phyloP scores from a whole-genome alignment of 2,329 filamentous ascomycete species.

The Penicillium italicum region DNA sequence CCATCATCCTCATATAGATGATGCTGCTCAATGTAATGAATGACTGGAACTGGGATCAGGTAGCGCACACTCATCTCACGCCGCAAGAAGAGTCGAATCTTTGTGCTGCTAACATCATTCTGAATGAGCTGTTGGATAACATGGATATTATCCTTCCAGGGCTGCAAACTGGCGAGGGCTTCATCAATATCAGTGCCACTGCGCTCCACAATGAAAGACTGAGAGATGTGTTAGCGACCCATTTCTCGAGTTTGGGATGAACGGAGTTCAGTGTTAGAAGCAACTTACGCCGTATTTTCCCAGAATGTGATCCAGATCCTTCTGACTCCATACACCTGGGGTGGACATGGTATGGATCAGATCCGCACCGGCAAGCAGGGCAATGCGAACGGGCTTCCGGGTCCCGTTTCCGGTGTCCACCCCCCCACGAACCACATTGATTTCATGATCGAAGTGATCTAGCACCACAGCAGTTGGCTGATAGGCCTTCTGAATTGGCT shows the following conservation, averaged over 20 bases:
- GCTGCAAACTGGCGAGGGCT: conserved; percentile 73
- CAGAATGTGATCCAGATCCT: conserved; percentile 84
- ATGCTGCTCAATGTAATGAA: conserved; percentile 68
- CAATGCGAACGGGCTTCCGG: conserved; percentile 67
- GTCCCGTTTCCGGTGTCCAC: conserved; percentile 64
- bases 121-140: conserved; percentile 85
- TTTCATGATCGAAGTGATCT: conserved; percentile 86
- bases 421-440: conserved; percentile 74
- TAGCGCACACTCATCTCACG: conserved; percentile 81
- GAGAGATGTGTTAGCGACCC: not conserved
- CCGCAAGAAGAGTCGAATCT: conserved; percentile 76
- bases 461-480: conserved; percentile 84
- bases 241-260: not conserved
- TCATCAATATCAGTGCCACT: conserved; percentile 85
- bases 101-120: conserved; percentile 76
- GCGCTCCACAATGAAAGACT: conserved; percentile 79
- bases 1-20: conserved; percentile 59
- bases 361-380: conserved; percentile 76
- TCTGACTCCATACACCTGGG: conserved; percentile 71
- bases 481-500: conserved; percentile 79
- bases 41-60: conserved; percentile 68
- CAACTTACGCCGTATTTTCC: conserved; percentile 65
- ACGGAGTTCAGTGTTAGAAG: not conserved
- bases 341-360: conserved; percentile 70
- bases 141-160: conserved; percentile 81